Conservation (phyloP, 139 green algal species). For the Dunaliella sp. region DNA sequence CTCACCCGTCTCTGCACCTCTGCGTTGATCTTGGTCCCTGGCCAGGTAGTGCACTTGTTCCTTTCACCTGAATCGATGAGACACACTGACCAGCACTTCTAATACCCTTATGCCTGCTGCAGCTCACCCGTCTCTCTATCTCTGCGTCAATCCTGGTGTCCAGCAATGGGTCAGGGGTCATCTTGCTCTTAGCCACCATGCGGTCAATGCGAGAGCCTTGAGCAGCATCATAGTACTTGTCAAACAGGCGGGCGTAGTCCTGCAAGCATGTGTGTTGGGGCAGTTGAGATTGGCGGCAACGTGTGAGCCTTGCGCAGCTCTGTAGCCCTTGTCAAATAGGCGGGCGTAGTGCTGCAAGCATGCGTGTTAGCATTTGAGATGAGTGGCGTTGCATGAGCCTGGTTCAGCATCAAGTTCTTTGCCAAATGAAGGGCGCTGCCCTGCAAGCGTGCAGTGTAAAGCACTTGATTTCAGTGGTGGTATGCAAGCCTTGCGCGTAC, state of each 20-base stretch:
- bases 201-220: slow-evolving; percentile 6
- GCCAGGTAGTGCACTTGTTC: too few relatives aligned
- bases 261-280: not conserved
- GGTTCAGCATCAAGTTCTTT: not conserved
- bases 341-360: not conserved
- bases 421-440: not conserved
- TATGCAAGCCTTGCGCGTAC: too few relatives aligned
- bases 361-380: not conserved
- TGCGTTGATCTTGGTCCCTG: too few relatives aligned
- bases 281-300: too few relatives aligned
- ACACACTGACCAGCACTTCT: too few relatives aligned
- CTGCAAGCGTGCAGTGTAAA: not conserved
- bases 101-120: too few relatives aligned
- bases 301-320: too few relatives aligned
- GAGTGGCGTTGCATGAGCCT: not conserved
- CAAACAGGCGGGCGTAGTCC: slow-evolving; percentile 10
- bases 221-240: slow-evolving; percentile 6
- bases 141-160: not conserved
- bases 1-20: too few relatives aligned
- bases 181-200: not conserved
- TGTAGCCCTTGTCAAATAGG: not conserved
- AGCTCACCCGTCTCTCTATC: not conserved
- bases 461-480: too few relatives aligned
- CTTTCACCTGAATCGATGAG: too few relatives aligned
- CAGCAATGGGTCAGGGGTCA: not conserved